Percentiles rank a stretch among this genome's conserved stretches.
These are phyloP conservation scores for Phalaenopsis hybrid DNA, from an alignment of 116 monocot genomes.

Conservation along the genomic window DNA sequence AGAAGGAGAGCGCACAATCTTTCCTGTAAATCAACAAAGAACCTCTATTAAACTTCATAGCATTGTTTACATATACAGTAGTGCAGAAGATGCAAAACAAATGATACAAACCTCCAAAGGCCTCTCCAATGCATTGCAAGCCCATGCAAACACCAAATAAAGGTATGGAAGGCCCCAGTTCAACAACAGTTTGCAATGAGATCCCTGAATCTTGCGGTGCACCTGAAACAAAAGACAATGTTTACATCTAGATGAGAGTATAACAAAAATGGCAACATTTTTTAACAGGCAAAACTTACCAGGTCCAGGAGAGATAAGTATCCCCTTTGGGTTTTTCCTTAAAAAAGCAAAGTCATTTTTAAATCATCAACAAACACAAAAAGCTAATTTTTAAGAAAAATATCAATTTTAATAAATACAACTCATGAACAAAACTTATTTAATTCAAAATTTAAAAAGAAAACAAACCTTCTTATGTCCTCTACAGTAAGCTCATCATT, in stretches of 20 bases:
- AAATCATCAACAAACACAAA: too few relatives aligned
- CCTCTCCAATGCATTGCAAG: constrained; percentile 96
- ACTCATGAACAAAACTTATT: not conserved
- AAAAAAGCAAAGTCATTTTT: not conserved
- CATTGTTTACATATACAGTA: not conserved
- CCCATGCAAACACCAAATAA: constrained; percentile 99
- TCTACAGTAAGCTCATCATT: constrained; percentile 90
- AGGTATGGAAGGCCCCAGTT: constrained; percentile 82
- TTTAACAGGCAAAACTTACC: constrained; percentile 33
- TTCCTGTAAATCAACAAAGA: constrained; percentile 47
- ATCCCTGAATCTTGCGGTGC: constrained; percentile 86
- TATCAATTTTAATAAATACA: not conserved
- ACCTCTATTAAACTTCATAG: not conserved
- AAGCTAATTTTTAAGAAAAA: not conserved
- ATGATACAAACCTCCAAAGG: constrained; percentile 72
- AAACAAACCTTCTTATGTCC: constrained; percentile 60
- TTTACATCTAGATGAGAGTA: not conserved
- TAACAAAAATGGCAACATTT: not conserved
- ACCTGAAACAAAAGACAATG: constrained; percentile 28
- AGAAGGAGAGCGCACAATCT: constrained; percentile 83
- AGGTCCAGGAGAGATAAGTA: constrained; percentile 88
- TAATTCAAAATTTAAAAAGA: not conserved
- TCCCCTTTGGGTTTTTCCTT: constrained; percentile 72
- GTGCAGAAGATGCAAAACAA: not conserved
- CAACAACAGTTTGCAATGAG: constrained; percentile 79